Conservation (phyloP, 2,329 filamentous ascomycete genomes). For the Chaetomiaceae sp. region DNA sequence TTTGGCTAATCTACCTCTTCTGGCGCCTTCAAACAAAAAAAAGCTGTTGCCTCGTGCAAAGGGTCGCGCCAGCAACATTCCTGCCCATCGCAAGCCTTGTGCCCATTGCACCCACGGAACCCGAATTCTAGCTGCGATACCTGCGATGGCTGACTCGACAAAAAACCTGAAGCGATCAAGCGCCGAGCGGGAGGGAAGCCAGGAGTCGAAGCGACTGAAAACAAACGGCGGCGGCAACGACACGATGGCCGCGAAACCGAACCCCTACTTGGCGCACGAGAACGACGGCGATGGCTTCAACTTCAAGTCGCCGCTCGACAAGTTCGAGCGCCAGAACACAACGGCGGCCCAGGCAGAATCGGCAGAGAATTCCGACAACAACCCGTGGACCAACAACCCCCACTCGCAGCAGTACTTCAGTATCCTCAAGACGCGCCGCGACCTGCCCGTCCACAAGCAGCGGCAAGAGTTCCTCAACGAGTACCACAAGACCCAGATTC, state of each 20-base stretch:
- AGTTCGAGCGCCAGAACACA: constrained; percentile 72
- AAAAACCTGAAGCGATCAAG: constrained; percentile 42
- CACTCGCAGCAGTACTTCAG: constrained; percentile 83
- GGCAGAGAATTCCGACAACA: constrained; percentile 75
- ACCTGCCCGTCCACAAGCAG: constrained; percentile 88
- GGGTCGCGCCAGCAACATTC: background rate
- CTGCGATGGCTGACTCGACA: constrained; percentile 36
- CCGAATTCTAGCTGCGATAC: background rate
- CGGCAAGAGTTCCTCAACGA: constrained; percentile 90
- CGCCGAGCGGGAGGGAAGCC: constrained; percentile 37
- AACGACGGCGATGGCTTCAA: constrained; percentile 37
- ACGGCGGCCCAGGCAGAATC: constrained; percentile 68
- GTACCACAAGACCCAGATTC: constrained; percentile 90
- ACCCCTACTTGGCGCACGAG: constrained; percentile 87
- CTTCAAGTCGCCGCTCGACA: constrained; percentile 49
- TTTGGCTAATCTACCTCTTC: constrained; percentile 1
- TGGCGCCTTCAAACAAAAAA: constrained; percentile 14
- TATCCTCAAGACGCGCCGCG: constrained; percentile 77
- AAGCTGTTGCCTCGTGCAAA: constrained; percentile 19
- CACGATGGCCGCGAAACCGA: constrained; percentile 42
- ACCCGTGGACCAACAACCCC: constrained; percentile 75
- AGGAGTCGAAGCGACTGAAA: constrained; percentile 32
- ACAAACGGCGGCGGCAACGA: constrained; percentile 32
- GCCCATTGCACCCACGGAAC: background rate
- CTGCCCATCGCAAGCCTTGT: constrained; percentile 1